Evolutionary conservation across 1,284 basidiomycete species (phyloP).

Genomic region (Cutaneotrichosporon sp.): DNA sequence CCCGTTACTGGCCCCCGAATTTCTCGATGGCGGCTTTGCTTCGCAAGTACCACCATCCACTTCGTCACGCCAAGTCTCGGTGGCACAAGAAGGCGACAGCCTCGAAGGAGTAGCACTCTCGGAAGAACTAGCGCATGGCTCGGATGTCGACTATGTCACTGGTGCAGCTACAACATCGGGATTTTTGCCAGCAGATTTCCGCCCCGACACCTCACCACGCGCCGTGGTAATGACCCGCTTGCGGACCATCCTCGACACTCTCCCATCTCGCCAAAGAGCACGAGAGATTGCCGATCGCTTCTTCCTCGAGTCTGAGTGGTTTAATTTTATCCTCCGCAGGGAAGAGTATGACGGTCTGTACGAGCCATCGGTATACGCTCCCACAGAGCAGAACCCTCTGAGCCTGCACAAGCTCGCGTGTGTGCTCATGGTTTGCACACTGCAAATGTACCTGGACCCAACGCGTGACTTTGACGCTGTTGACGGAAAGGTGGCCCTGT

Average conservation of each 20-base stretch:
- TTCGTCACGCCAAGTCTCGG: neutral
- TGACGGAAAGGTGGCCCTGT: constrained; percentile 35
- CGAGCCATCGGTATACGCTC: constrained; percentile 44
- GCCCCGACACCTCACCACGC: neutral
- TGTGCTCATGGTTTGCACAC: constrained; percentile 45
- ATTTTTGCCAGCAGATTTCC: neutral
- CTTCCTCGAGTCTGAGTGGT: constrained; percentile 41
- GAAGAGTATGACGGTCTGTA: constrained; percentile 45
- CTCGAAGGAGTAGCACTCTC: constrained; percentile 7
- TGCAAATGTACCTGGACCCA: constrained; percentile 45
- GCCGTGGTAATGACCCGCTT: constrained; percentile 30
- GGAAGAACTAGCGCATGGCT: neutral
- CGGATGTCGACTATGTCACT: neutral
- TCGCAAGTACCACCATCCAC: constrained; percentile 8
- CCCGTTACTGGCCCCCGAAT: constrained; percentile 42
- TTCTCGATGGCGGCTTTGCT: constrained; percentile 44
- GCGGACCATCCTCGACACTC: constrained; percentile 31
- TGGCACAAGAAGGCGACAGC: neutral
- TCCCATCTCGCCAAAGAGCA: constrained; percentile 40
- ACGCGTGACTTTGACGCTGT: constrained; percentile 26
- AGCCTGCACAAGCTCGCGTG: constrained; percentile 49
- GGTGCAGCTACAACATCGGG: neutral
- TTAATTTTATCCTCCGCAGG: constrained; percentile 36
- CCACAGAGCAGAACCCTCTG: constrained; percentile 42
- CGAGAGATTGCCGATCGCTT: constrained; percentile 31